Conservation (phyloP, 2,329 filamentous ascomycete species). For the Botrytis sinoallii region DNA sequence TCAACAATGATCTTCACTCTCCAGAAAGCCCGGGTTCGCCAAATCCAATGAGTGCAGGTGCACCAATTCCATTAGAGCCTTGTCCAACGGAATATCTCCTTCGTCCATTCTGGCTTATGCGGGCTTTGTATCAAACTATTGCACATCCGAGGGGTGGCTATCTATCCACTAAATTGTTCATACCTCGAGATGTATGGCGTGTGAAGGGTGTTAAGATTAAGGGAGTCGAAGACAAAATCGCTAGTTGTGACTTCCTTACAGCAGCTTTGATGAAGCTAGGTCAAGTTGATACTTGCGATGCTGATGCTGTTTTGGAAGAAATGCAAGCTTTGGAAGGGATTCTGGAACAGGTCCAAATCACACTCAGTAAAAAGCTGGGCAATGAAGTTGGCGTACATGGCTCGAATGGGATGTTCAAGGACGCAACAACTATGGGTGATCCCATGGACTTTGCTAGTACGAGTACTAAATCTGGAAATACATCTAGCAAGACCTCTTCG, state of each 20-base stretch:
- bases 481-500: constrained; percentile 72
- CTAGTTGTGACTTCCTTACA: constrained; percentile 86
- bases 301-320: constrained; percentile 87
- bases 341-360: constrained; percentile 78
- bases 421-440: constrained; percentile 50
- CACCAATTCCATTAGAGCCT: constrained; percentile 78
- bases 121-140: constrained; percentile 87
- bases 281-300: constrained; percentile 82
- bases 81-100: constrained; percentile 86
- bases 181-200: constrained; percentile 89
- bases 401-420: constrained; percentile 70
- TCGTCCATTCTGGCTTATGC: constrained; percentile 98
- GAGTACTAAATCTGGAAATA: constrained; percentile 52
- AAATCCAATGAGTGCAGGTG: constrained; percentile 58
- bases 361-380: constrained; percentile 80
- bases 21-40: constrained; percentile 62
- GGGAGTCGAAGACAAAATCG: constrained; percentile 87
- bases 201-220: constrained; percentile 93
- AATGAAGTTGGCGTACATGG: constrained; percentile 85
- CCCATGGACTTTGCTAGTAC: constrained; percentile 45
- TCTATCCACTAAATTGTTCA: constrained; percentile 84
- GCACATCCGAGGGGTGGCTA: constrained; percentile 90
- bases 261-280: constrained; percentile 81
- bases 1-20: constrained; percentile 79
- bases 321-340: constrained; percentile 86